Percentiles rank a stretch among this genome's conserved stretches.
phyloP scores from a whole-genome alignment of 2,329 filamentous ascomycete species.

The Apiospora aurea region DNA sequence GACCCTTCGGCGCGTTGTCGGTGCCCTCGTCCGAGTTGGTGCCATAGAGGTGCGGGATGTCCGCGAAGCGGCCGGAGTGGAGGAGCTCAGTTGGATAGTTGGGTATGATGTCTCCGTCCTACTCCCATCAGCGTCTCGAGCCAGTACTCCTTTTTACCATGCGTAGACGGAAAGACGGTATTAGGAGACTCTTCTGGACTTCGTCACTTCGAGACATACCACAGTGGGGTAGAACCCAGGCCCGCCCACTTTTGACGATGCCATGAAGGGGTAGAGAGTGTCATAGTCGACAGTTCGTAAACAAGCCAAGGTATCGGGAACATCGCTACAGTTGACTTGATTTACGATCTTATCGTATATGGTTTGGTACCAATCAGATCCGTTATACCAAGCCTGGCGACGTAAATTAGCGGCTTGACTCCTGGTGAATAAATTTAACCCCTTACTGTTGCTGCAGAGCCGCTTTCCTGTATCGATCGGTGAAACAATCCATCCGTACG shows the following conservation, averaged over 20 bases:
- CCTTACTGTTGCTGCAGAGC: constrained; percentile 39
- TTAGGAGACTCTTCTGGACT: neutral
- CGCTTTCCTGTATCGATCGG: constrained; percentile 40
- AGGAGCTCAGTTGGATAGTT: constrained; percentile 40
- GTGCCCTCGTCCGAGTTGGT: constrained; percentile 49
- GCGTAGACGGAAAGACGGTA: too few relatives aligned
- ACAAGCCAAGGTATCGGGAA: constrained; percentile 54
- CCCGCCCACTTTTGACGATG: constrained; percentile 41
- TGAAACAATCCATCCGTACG: constrained; percentile 38
- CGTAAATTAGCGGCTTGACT: neutral
- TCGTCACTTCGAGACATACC: constrained; percentile 30
- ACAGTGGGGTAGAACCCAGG: constrained; percentile 41
- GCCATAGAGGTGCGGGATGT: constrained; percentile 43
- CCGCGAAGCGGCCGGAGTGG: constrained; percentile 41
- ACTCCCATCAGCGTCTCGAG: constrained; percentile 47
- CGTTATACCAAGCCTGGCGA: constrained; percentile 41
- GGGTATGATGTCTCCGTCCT: constrained; percentile 51
- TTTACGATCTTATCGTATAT: constrained; percentile 54
- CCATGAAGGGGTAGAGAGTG: constrained; percentile 52
- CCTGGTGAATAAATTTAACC: neutral
- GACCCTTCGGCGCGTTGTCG: constrained; percentile 56
- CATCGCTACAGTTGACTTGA: constrained; percentile 55
- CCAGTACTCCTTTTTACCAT: constrained; percentile 8
- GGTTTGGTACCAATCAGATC: constrained; percentile 51
- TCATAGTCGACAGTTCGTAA: constrained; percentile 56